Conservation (phyloP, 106 monocot genomes). For the Apostasia shenzhenica region DNA sequence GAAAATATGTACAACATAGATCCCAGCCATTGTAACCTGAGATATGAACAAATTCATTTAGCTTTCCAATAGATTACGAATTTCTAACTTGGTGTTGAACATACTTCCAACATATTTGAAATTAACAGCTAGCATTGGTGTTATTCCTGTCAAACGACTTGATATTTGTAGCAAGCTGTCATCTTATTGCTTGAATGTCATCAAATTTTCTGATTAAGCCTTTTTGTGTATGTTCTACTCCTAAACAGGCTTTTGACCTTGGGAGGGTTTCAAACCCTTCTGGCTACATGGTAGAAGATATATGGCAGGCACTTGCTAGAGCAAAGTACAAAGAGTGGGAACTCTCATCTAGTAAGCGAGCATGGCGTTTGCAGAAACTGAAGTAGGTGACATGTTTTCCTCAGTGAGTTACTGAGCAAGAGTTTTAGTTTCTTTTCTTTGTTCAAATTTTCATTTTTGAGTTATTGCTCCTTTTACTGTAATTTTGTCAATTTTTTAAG, state of each 20-base stretch:
- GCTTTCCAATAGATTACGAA: too few relatives aligned
- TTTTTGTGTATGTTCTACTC: not conserved
- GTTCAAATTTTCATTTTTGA: not conserved
- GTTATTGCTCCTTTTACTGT: not conserved
- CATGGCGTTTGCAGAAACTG: conserved; percentile 30
- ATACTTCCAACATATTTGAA: too few relatives aligned
- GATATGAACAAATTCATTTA: too few relatives aligned
- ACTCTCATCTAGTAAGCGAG: conserved; percentile 33
- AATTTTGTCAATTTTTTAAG: conserved; percentile 17
- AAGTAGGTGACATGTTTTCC: conserved; percentile 27
- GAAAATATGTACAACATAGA: too few relatives aligned
- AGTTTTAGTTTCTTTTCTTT: not conserved
- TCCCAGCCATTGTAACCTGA: too few relatives aligned
- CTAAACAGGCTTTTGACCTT: conserved; percentile 54
- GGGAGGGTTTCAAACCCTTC: conserved; percentile 42
- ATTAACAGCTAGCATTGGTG: not conserved
- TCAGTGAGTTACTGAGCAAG: not conserved
- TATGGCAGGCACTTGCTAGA: conserved; percentile 66
- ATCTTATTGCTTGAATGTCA: not conserved
- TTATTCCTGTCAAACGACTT: not conserved
- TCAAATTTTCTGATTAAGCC: not conserved
- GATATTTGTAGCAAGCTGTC: not conserved
- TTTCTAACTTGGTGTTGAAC: too few relatives aligned
- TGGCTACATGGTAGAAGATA: conserved; percentile 57
- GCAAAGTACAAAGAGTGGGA: conserved; percentile 78